phyloP scores from a whole-genome alignment of 208 protist species.

The Leishmania mexicana region DNA sequence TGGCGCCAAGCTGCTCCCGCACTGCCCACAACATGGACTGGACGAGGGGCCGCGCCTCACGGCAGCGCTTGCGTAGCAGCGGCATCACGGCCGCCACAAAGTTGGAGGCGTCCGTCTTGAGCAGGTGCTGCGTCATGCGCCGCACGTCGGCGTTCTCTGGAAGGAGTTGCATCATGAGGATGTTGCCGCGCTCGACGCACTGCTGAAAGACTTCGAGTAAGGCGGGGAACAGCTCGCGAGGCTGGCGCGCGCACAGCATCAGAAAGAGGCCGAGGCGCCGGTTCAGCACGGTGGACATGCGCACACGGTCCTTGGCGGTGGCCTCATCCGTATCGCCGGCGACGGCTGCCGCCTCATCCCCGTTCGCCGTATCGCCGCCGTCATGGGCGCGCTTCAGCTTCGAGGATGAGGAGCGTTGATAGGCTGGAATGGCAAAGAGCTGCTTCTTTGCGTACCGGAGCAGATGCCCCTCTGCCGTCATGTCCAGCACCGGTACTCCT shows the following conservation, averaged over 20 bases:
- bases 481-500: slow-evolving; percentile 39
- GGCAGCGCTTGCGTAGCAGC: slow-evolving; percentile 60
- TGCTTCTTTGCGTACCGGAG: slow-evolving; percentile 74
- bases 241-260: slow-evolving; percentile 77
- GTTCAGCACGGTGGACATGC: slow-evolving; percentile 41
- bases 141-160: slow-evolving; percentile 59
- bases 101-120: slow-evolving; percentile 43
- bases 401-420: slow-evolving; percentile 18
- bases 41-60: slow-evolving; percentile 54
- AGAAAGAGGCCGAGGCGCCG: slow-evolving; percentile 71
- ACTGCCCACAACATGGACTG: slow-evolving; percentile 71
- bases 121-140: slow-evolving; percentile 60
- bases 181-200: slow-evolving; percentile 61
- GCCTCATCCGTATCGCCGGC: slow-evolving; percentile 18
- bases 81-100: slow-evolving; percentile 67
- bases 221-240: slow-evolving; percentile 61
- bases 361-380: slow-evolving; percentile 13
- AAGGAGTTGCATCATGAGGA: slow-evolving; percentile 55
- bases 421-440: slow-evolving; percentile 56
- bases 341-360: slow-evolving; percentile 8
- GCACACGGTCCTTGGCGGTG: slow-evolving; percentile 30
- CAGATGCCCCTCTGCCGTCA: slow-evolving; percentile 49
- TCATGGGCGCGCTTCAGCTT: slow-evolving; percentile 27
- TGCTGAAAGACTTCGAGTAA: slow-evolving; percentile 71
- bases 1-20: slow-evolving; percentile 41